Conservation (phyloP, 139 green algal genomes). For the Monoraphidium neglectum region DNA sequence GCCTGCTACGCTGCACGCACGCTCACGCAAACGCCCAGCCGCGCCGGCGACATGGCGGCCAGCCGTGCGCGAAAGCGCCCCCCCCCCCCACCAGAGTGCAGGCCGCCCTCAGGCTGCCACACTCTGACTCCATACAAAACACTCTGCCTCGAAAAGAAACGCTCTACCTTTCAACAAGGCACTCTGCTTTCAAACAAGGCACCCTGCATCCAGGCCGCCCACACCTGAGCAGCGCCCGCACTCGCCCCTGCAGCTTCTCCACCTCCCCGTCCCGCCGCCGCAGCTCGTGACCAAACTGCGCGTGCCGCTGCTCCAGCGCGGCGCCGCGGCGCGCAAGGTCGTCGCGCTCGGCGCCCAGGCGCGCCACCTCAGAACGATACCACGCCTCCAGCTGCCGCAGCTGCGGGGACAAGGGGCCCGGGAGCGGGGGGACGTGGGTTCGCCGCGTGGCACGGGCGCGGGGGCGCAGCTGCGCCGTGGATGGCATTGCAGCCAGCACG, state of each 20-base stretch:
- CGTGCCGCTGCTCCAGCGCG: constrained; percentile 23
- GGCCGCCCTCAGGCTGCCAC: constrained; percentile 1
- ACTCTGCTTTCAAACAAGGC: background rate
- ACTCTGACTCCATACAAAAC: background rate
- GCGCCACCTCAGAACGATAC: constrained; percentile 10
- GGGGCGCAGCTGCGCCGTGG: background rate
- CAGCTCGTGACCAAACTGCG: constrained; percentile 26
- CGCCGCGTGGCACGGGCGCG: background rate
- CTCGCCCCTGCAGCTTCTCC: constrained; percentile 21
- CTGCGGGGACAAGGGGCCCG: background rate
- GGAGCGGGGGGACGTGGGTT: background rate
- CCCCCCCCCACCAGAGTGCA: background rate
- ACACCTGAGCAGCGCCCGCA: background rate
- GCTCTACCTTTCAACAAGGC: no score
- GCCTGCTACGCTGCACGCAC: no score
- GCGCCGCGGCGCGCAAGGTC: background rate
- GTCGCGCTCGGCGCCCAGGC: constrained; percentile 14
- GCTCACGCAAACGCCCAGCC: no score
- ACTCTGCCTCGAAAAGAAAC: no score
- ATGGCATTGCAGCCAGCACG: background rate
- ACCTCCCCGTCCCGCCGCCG: constrained; percentile 14
- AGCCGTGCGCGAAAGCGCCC: background rate
- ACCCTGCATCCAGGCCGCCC: background rate
- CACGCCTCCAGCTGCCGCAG: constrained; percentile 23
- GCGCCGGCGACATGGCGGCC: no score